phyloP scores from a whole-genome alignment of 352 stramenopile genomes.

The Globisporangium megalacanthum region DNA sequence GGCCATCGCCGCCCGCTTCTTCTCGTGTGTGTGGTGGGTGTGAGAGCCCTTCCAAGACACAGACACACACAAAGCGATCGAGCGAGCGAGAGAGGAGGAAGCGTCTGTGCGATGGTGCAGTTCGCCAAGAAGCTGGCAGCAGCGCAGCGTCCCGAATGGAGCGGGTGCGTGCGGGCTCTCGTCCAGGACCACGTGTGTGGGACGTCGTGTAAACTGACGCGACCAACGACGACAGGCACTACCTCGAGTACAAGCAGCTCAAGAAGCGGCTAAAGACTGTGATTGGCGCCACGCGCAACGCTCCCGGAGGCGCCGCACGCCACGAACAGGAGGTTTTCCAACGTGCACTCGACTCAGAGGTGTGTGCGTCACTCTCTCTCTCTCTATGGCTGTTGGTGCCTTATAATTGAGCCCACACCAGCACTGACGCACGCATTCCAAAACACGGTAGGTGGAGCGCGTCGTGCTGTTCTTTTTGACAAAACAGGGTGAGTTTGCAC shows the following conservation, averaged over 20 bases:
- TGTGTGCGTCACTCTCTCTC: slow-evolving; percentile 4
- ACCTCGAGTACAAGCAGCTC: slow-evolving; percentile 88
- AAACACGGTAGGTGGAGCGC: slow-evolving; percentile 43
- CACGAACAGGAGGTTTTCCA: slow-evolving; percentile 64
- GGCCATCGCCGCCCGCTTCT: background rate
- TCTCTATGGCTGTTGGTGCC: background rate
- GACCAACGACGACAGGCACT: slow-evolving; percentile 42
- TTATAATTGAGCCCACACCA: background rate
- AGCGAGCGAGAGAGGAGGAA: background rate
- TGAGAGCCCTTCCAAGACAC: background rate
- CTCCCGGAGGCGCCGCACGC: slow-evolving; percentile 18
- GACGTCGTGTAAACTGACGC: background rate
- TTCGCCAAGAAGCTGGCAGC: slow-evolving; percentile 80
- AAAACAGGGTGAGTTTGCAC: slow-evolving; percentile 81
- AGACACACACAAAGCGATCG: background rate
- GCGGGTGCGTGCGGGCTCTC: slow-evolving; percentile 32
- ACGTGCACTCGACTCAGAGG: slow-evolving; percentile 72
- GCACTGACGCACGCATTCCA: background rate
- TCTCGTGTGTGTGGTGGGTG: background rate
- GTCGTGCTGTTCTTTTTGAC: slow-evolving; percentile 85
- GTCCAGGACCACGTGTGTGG: background rate
- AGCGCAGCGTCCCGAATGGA: slow-evolving; percentile 67
- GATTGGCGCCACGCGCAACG: slow-evolving; percentile 34
- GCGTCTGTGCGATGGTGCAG: slow-evolving; percentile 45
- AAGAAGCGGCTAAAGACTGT: slow-evolving; percentile 85